A percentile compares a stretch with the other conserved stretches of the same genome.
phyloP scores from a whole-genome alignment of 179 eudicot species.

The Silene vulgaris region DNA sequence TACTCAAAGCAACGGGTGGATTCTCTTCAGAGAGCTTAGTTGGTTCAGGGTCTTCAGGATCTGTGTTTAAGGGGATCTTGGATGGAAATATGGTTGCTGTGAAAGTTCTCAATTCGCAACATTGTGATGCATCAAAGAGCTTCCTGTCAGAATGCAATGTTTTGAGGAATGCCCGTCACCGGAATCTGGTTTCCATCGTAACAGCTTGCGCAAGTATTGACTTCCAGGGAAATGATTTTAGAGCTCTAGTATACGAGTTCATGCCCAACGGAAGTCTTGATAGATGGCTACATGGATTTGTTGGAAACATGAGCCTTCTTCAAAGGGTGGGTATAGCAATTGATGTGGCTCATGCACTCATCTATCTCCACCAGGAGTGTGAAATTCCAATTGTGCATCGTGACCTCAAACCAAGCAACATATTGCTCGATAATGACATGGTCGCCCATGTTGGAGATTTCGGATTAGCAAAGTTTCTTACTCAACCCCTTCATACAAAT shows the following conservation, averaged over 20 bases:
- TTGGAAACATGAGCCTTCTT: constrained; percentile 12
- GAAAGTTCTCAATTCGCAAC: constrained; percentile 23
- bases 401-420: constrained; percentile 29
- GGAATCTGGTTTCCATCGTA: constrained; percentile 22
- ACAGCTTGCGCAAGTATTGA: constrained; percentile 32
- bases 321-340: constrained; percentile 27
- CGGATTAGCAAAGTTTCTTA: constrained; percentile 26
- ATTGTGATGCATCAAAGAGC: constrained; percentile 24
- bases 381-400: constrained; percentile 27
- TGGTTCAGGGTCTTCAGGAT: constrained; percentile 24
- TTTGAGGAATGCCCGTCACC: constrained; percentile 23
- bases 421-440: constrained; percentile 25
- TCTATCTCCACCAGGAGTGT: constrained; percentile 27
- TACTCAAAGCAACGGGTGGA: constrained; percentile 25
- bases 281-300: constrained; percentile 16
- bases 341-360: constrained; percentile 31
- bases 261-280: constrained; percentile 32
- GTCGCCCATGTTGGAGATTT: constrained; percentile 30
- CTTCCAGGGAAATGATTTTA: constrained; percentile 28
- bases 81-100: constrained; percentile 21
- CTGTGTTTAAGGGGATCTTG: constrained; percentile 25
- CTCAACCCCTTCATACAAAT: background rate
- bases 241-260: constrained; percentile 31
- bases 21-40: constrained; percentile 24
- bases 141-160: constrained; percentile 26